A percentile compares a stretch with the other conserved stretches of the same genome.
These are phyloP conservation scores for Wickerhamomyces ciferrii DNA, from an alignment of 805 yeast species.

Conservation along the genomic window DNA sequence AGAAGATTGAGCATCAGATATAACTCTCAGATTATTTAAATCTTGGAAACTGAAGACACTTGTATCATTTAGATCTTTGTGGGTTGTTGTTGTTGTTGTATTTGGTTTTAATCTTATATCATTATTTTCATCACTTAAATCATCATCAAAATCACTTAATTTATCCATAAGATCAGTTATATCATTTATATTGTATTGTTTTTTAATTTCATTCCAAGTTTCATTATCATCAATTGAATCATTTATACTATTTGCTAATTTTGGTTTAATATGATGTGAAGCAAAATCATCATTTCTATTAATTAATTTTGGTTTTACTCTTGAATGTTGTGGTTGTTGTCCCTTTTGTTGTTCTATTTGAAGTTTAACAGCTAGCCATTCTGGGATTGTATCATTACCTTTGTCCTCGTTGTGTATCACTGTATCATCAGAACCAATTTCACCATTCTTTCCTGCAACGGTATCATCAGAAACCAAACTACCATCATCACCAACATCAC, in stretches of 20 bases:
- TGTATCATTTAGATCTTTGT: slow-evolving; percentile 3
- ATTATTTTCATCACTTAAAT: neutral
- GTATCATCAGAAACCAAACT: neutral
- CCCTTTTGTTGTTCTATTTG: neutral
- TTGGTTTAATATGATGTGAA: neutral
- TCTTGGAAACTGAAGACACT: slow-evolving; percentile 21
- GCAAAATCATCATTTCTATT: slow-evolving; percentile 1
- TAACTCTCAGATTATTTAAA: slow-evolving; percentile 8
- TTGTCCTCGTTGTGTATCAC: slow-evolving; percentile 13
- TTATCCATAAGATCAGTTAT: neutral
- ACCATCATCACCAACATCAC: neutral
- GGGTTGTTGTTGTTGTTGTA: too few relatives aligned
- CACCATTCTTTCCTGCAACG: neutral
- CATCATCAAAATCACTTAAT: slow-evolving; percentile 4
- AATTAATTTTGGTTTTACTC: slow-evolving; percentile 4
- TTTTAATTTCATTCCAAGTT: slow-evolving; percentile 21
- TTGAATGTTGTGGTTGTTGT: too few relatives aligned
- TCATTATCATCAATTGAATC: neutral
- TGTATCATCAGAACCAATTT: slow-evolving; percentile 6
- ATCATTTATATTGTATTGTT: slow-evolving; percentile 9
- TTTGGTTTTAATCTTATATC: neutral
- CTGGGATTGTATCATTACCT: slow-evolving; percentile 12
- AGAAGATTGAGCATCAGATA: slow-evolving; percentile 6
- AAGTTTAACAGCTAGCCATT: slow-evolving; percentile 16
- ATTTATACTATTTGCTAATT: neutral